Evolutionary conservation across 2,329 filamentous ascomycete genomes (phyloP), one percentile per base, ranked within the genome.

Genomic region (Xenosphaeropsis pyriputrescens): DNA sequence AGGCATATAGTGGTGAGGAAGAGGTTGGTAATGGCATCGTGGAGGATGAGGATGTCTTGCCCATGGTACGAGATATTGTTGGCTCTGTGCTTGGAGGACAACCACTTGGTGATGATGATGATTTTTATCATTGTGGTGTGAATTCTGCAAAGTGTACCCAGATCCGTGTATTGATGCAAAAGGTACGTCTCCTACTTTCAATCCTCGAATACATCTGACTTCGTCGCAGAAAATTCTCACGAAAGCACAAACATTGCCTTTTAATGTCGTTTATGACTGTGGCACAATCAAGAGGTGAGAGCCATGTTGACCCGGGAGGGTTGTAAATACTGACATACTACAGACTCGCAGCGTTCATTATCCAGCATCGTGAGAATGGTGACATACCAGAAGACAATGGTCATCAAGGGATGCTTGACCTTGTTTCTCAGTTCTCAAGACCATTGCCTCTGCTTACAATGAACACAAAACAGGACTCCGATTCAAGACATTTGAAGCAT

Each of bases 221-320:
- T 26, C 12, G 3, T 26, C 12, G 22, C 8, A 26, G 22, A 26
- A 26, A 6, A 6, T 26, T 9, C 4, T 26, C 12, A 26, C 22
- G 8, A 26, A 26, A 3, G 8, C 22, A 26, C 22, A 26, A 6
- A 9, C 35, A 0, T 48, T 78, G 2, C 70, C 74, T 0, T 57
- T 69, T 41, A 78, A 72, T 40, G 50, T 78, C 1, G 64, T 79
- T 0, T 75, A 78, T 44, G 70, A 79, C 41, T 66, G 65, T 39
- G 69, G 70, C 1, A 74, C 62, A 2, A 55, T 76, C n/a, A 45
- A 58, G 13, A 39, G 29, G 49, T 49, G 36, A 40, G 41, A 26
- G 8, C 8, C 5, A 26, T 22, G 7, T 29, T 19, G 5, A 14
- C 16, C 7, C 29, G 6, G 2, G 5, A 39, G 16, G 8, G 15